phyloP scores from a whole-genome alignment of 805 yeast species.

The Yarrowia yakushimensis region DNA sequence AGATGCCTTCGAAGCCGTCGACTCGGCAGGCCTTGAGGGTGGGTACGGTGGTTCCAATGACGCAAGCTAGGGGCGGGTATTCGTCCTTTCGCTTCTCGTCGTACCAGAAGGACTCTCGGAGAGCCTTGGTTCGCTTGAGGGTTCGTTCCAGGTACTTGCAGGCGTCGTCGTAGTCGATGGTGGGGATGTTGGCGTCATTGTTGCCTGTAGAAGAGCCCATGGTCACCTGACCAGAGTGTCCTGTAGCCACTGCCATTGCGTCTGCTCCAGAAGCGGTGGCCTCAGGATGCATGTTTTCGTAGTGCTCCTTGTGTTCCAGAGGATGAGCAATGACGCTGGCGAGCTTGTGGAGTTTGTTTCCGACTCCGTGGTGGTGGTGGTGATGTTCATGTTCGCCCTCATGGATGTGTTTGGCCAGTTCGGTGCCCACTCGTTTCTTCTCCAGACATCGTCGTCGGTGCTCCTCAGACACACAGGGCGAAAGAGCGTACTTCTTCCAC shows the following conservation, averaged over 20 bases:
- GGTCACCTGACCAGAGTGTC: background rate
- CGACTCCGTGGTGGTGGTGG: constrained; percentile 7
- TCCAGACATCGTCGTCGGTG: constrained; percentile 25
- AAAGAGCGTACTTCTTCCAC: constrained; percentile 73
- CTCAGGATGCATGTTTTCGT: constrained; percentile 24
- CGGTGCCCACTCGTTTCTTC: background rate
- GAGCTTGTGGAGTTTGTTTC: constrained; percentile 3
- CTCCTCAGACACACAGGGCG: constrained; percentile 59
- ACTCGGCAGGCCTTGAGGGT: constrained; percentile 81
- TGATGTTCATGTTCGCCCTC: background rate
- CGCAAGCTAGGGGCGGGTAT: constrained; percentile 81
- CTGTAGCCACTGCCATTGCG: background rate
- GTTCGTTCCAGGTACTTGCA: constrained; percentile 62
- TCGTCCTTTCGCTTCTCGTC: constrained; percentile 44
- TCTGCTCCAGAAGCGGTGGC: constrained; percentile 7
- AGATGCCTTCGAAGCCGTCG: constrained; percentile 55
- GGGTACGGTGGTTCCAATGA: constrained; percentile 79
- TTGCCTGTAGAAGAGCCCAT: constrained; percentile 4
- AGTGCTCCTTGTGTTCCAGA: constrained; percentile 17
- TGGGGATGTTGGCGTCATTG: constrained; percentile 23
- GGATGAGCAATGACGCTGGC: background rate
- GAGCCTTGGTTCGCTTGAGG: constrained; percentile 56
- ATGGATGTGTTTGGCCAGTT: background rate
- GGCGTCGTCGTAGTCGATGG: constrained; percentile 47
- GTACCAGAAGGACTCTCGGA: constrained; percentile 53